phyloP scores from a whole-genome alignment of 257 asterid species.

The Craterostigma plantagineum region DNA sequence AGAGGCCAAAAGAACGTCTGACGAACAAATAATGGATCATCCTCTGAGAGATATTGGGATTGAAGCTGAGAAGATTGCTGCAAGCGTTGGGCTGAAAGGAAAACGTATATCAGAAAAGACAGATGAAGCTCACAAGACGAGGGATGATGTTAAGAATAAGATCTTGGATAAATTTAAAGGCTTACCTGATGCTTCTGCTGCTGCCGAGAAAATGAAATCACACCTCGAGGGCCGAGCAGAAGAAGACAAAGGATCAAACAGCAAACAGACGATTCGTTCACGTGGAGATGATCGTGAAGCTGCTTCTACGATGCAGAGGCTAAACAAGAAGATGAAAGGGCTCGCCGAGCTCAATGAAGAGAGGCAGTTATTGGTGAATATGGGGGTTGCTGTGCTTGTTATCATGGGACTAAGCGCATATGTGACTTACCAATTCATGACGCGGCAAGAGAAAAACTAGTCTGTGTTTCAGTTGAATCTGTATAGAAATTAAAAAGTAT shows the following conservation, averaged over 20 bases:
- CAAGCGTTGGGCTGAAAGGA: slow-evolving; percentile 3
- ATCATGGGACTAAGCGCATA: slow-evolving; percentile 42
- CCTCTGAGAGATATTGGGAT: slow-evolving; percentile 5
- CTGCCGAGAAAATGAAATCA: slow-evolving; percentile 4
- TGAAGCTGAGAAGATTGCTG: slow-evolving; percentile 5
- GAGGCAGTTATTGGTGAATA: slow-evolving; percentile 42
- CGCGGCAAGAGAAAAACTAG: slow-evolving; percentile 14
- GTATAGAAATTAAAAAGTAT: too few species aligned
- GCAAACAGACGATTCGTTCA: slow-evolving; percentile 5
- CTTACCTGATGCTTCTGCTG: slow-evolving; percentile 9
- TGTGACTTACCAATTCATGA: slow-evolving; percentile 22
- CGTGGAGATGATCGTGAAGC: slow-evolving; percentile 7
- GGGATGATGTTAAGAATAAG: slow-evolving; percentile 3
- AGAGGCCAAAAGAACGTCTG: slow-evolving; percentile 8
- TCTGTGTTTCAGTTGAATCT: too few species aligned
- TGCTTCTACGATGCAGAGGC: slow-evolving; percentile 9
- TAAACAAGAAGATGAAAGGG: slow-evolving; percentile 22
- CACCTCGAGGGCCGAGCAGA: slow-evolving; percentile 7
- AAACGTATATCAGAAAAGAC: slow-evolving; percentile 5
- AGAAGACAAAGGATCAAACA: slow-evolving; percentile 9
- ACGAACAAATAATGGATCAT: slow-evolving; percentile 3
- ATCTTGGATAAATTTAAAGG: slow-evolving; percentile 6
- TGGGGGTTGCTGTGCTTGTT: slow-evolving; percentile 53
- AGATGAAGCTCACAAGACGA: background rate
- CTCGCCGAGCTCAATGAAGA: slow-evolving; percentile 30